phyloP scores from a whole-genome alignment of 805 yeast species.

The Hanseniaspora nectarophila region DNA sequence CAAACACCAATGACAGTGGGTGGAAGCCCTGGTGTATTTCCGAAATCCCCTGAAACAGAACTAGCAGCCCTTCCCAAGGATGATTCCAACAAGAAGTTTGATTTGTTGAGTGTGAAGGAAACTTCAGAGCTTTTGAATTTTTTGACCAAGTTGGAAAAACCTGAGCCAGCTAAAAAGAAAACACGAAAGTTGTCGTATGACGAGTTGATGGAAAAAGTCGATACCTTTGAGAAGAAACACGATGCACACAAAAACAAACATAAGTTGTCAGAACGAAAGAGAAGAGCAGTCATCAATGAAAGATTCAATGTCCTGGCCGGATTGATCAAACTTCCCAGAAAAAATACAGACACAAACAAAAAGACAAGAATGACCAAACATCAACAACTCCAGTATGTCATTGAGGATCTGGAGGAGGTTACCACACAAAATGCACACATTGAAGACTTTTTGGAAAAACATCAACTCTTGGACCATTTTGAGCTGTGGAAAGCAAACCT shows the following conservation, averaged over 20 bases:
- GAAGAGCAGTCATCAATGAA: conserved; percentile 20
- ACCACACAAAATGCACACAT: conserved; percentile 23
- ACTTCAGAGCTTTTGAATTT: conserved; percentile 27
- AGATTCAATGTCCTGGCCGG: conserved; percentile 24
- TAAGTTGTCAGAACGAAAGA: conserved; percentile 7
- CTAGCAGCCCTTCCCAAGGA: background rate
- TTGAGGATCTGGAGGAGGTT: conserved; percentile 25
- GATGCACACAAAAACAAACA: conserved; percentile 12
- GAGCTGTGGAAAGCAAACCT: background rate
- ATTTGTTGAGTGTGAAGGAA: conserved; percentile 26
- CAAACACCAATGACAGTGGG: background rate
- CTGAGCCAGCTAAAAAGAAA: background rate
- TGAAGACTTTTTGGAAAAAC: conserved; percentile 12
- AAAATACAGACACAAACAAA: background rate
- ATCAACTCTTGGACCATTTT: background rate
- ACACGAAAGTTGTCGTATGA: conserved; percentile 4
- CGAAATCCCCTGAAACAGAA: background rate
- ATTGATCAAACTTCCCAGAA: conserved; percentile 20
- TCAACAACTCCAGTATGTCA: conserved; percentile 22
- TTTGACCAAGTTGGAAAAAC: conserved; percentile 22
- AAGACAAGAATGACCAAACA: conserved; percentile 26
- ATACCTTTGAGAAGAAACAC: conserved; percentile 1
- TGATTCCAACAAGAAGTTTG: background rate
- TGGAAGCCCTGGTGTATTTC: background rate
- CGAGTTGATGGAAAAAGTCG: conserved; percentile 3